Base-by-base conservation (phyloP, 768 basidiomycete genomes). In the Omphalotus guepiniiformis region DNA sequence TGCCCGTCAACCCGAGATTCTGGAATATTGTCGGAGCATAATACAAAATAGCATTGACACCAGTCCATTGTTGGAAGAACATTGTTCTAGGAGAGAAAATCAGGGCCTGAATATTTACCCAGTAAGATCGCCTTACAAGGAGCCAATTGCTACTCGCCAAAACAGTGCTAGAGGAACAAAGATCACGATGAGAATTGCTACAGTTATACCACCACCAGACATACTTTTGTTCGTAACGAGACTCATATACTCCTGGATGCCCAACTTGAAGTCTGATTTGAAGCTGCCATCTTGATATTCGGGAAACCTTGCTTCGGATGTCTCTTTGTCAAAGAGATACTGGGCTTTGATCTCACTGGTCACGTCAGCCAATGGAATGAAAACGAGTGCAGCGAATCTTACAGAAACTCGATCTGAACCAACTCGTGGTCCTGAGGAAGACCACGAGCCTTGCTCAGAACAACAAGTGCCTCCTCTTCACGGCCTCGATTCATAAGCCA, bases 1-100 rank as follows among this genome's bases (percentile, higher is more conserved):
- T 83, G 2, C 84, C 83, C 2, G 69, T 72, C 27, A 88, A 64
- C 39, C 83, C 78, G 29, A 90, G 74, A 13, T 60, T 54, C 35
- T 69, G 39, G 70, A 89, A 90, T 50, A 90, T 88, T 32, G 36
- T 38, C 2, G 83, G 87, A 0, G 86, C 85, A 55, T 88, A 88
- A 68, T 88, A 88, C 42, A 88, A 65, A 53, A 87, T 83, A 5
- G 79, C 83, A 54, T 87, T 86, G 56, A 86, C 73, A 51, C 86
- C 88, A 61, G 85, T 87, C 85, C 85, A 88, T 64, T 88, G 86
- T 59, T 88, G 87, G 72, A 85, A 88, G 68, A 82, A 84, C 85
- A 83, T 91, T 34, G 70, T 80, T 51, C 78, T 78, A 43, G 4
- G 39, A 19, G 37, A 15, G 12, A 26, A 6, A 26, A 26, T 40